Percentiles rank a stretch among this genome's conserved stretches.
These are phyloP conservation scores for Phytopythium cucurbitacearum DNA, from an alignment of 352 stramenopile species.

Conservation along the genomic window DNA sequence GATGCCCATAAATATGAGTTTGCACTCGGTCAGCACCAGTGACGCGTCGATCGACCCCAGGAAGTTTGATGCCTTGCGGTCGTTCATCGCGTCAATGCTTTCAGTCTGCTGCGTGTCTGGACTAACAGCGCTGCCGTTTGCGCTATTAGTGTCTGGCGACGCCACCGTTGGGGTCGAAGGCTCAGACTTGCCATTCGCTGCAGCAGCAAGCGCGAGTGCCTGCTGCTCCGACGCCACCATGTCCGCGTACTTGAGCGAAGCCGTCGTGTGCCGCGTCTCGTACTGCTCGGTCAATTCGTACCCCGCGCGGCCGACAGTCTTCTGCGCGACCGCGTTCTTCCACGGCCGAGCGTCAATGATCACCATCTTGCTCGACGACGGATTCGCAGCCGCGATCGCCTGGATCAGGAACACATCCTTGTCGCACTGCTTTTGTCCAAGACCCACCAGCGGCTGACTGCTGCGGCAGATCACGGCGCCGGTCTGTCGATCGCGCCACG, in stretches of 20 bases:
- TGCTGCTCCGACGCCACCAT: slow-evolving; percentile 43
- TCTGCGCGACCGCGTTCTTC: slow-evolving; percentile 89
- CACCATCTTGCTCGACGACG: slow-evolving; percentile 73
- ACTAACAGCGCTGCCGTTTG: background rate
- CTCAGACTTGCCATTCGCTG: slow-evolving; percentile 4
- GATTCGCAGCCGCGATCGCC: slow-evolving; percentile 69
- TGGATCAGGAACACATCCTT: slow-evolving; percentile 85
- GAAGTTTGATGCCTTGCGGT: background rate
- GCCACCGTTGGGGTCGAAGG: slow-evolving; percentile 5
- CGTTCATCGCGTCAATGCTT: background rate
- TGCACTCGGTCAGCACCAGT: slow-evolving; percentile 74
- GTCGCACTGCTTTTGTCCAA: slow-evolving; percentile 78
- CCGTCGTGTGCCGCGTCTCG: slow-evolving; percentile 55
- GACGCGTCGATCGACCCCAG: slow-evolving; percentile 44
- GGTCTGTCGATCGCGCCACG: slow-evolving; percentile 69
- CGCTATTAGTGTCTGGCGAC: background rate
- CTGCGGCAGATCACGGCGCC: slow-evolving; percentile 78
- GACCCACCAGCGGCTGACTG: slow-evolving; percentile 78
- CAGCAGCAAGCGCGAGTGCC: slow-evolving; percentile 13
- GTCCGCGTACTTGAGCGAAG: slow-evolving; percentile 60
- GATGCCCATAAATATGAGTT: slow-evolving; percentile 89
- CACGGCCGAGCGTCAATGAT: slow-evolving; percentile 89
- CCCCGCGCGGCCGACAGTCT: slow-evolving; percentile 82
- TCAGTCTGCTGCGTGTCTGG: slow-evolving; percentile 4
- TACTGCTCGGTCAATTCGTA: slow-evolving; percentile 88